Base-by-base conservation (phyloP, 768 basidiomycete genomes). In the Amyloporia xantha region DNA sequence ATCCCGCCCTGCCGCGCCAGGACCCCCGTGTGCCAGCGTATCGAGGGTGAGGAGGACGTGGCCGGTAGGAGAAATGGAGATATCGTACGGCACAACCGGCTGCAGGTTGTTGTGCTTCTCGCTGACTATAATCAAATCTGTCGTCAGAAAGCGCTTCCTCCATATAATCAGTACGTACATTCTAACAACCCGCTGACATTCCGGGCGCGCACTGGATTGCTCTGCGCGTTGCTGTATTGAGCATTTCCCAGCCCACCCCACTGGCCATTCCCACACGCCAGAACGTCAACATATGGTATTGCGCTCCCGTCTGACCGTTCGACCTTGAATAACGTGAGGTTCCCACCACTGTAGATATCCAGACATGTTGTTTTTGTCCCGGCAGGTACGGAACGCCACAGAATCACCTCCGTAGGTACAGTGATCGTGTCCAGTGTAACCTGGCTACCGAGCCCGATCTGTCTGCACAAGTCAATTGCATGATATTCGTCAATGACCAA, bases 251-350 rank as follows among this genome's bases (percentile, higher is more conserved):
- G 71, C 13, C 84, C 85, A 13, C 92, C 90, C 65, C 77, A 86
- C 60, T 89, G 82, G 1, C 91, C 92, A 60, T 89, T 88, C 2
- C 91, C 91, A 57, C 84, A 85, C 51, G 86, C 78, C 24, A 93
- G 74, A 2, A 92, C 54, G 53, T 83, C 79, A 12, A 82, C 60
- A 40, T 66, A 68, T 23, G 59, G 64, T 35, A 64, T 65, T 4
- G 68, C 54, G 28, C 62, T 62, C 17, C 59, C 62, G 19, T 65
- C 65, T 44, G 45, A 60, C 26, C 78, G 76, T 66, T 91, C 82
- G 20, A 87, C 81, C 23, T 80, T 76, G 62, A 92, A 93, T 49
- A 81, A 84, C 4, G 85, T 81, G 56, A 89, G 65, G 62, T 91
- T 82, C 13, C 86, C 89, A 19, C 85, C 88, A 17, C 88, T 85